Percentiles rank a stretch among this genome's conserved stretches.
phyloP scores from a whole-genome alignment of 1,139 yeast species.

The Diutina siamensis region DNA sequence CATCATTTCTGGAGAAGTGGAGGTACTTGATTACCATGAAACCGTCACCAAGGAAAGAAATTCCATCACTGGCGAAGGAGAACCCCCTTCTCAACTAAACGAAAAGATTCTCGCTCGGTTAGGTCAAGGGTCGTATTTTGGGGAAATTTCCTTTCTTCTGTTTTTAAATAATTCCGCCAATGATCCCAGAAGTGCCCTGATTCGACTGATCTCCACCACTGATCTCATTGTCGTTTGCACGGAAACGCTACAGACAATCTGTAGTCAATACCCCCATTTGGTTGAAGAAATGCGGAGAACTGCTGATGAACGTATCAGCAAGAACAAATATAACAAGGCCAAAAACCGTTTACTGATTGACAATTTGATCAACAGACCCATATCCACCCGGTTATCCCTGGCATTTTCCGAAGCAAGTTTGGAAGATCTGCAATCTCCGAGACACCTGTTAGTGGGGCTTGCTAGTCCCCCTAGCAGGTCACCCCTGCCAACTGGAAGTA shows the following conservation, averaged over 20 bases:
- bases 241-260: constrained; percentile 37
- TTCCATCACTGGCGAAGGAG: neutral
- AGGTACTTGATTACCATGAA: constrained; percentile 38
- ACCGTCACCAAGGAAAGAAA: constrained; percentile 7
- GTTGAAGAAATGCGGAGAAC: constrained; percentile 49
- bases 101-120: constrained; percentile 45
- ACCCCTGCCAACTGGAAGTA: neutral
- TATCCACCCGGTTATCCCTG: neutral
- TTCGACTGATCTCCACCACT: constrained; percentile 47
- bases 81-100: neutral
- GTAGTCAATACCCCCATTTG: constrained; percentile 46
- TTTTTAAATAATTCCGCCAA: constrained; percentile 25
- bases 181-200: constrained; percentile 42
- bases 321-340: neutral
- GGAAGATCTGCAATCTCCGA: neutral
- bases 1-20: constrained; percentile 58
- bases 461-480: neutral
- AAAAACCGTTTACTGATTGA: neutral
- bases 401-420: neutral
- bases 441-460: neutral
- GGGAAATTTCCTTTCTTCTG: constrained; percentile 62
- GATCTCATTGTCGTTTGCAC: constrained; percentile 51
- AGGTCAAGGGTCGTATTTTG: constrained; percentile 56
- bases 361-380: constrained; percentile 1
- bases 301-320: constrained; percentile 37